phyloP scores from a whole-genome alignment of 345 rosid species.

The Diplotaxis tenuifolia region DNA sequence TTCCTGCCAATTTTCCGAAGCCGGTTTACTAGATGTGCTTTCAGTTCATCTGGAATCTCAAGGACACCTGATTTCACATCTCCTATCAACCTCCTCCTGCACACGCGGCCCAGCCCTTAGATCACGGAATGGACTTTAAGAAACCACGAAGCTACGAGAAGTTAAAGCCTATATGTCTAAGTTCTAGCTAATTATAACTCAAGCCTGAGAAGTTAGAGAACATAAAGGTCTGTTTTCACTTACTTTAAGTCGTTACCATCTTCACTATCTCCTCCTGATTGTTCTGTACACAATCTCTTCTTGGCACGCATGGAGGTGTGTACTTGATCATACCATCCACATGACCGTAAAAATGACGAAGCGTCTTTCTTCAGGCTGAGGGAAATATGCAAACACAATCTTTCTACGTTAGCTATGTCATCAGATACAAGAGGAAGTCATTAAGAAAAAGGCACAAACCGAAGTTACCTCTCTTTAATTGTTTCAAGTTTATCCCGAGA shows the following conservation, averaged over 20 bases:
- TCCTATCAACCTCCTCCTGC: conserved; percentile 69
- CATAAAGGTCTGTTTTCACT: conserved; percentile 26
- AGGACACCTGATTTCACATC: conserved; percentile 59
- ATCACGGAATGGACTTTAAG: neutral
- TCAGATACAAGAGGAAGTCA: neutral
- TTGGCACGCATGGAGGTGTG: conserved; percentile 54
- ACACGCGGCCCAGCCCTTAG: conserved; percentile 8
- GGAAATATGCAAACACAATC: no score
- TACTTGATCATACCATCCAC: conserved; percentile 71
- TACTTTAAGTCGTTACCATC: conserved; percentile 53
- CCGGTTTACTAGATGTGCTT: conserved; percentile 58
- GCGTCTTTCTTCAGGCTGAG: conserved; percentile 69
- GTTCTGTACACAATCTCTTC: conserved; percentile 50
- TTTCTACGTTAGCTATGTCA: conserved; percentile 8
- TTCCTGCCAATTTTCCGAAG: conserved; percentile 52
- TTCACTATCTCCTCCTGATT: conserved; percentile 38
- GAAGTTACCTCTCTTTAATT: conserved; percentile 67
- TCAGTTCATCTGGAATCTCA: conserved; percentile 67
- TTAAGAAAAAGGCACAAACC: neutral
- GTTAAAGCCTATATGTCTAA: neutral
- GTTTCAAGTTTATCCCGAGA: conserved; percentile 59
- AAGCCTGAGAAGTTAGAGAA: neutral
- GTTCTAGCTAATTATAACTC: neutral
- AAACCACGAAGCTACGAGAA: neutral
- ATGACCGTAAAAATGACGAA: conserved; percentile 52